Base-by-base conservation (phyloP, 495 filamentous ascomycete genomes). In the Penicillium angulare region DNA sequence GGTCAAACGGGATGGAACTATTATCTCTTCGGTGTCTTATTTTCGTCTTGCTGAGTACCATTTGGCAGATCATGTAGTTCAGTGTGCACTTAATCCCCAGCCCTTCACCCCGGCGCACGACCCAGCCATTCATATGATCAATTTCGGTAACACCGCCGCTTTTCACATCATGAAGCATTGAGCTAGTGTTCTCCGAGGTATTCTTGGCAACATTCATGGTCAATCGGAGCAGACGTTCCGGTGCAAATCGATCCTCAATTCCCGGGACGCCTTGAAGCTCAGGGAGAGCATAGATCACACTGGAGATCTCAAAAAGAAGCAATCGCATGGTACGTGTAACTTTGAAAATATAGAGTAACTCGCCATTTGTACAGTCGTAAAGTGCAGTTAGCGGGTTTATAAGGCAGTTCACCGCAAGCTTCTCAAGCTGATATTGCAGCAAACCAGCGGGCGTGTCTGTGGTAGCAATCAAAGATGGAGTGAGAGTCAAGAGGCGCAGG, bases 351-450 rank as follows among this genome's bases (percentile, higher is more conserved):
- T 76, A 77, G 4, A 95, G 77, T 0, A 96, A 61, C 31, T 79
- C 74, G 21, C 92, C 88, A 55, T 97, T 96, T 33, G 77, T 73
- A 61, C 84, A 86, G 47, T 85, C 73, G 46, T 89, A 73, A 2
- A 95, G 62, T 3, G 80, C 86, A 0, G 90, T 92, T 4, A 97
- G 66, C 0, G 92, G 89, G 61, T 93, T 89, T 46, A 97, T 83
- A 42, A 92, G 70, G 32, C 81, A 75, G 62, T 95, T 93, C 52
- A 92, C 75, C 10, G 85, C 87, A 1, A 97, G 74, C 61, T 95
- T 86, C 46, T 92, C 86, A 7, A 96, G 75, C 64, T 95, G 86
- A 26, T 83, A 71, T 52, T 75, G 70, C 3, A 76, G 31, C 18
- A 80, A 40, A 23, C 63, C 64, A 7, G 73, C 67, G 5, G 77